Base-by-base conservation (phyloP, 2,329 filamentous ascomycete genomes). In the Claviceps sp. region DNA sequence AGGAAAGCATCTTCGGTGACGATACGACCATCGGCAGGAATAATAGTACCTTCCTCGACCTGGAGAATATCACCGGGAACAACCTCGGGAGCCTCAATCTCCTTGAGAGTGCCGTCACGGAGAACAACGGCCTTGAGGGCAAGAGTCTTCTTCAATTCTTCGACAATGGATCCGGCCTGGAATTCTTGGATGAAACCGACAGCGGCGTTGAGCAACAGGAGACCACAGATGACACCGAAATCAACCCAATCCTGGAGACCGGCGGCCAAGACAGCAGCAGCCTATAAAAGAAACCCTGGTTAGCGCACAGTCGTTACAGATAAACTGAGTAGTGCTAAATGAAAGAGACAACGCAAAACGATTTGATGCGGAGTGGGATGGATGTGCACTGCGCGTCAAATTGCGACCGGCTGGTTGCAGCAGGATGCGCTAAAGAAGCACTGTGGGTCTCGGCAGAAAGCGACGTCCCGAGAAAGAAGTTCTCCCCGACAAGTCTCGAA, bases 121-220 rank as follows among this genome's bases (percentile, higher is more conserved):
- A 93, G 79, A 60, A 94, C 88, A 45, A 87, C 82, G 65, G 88
- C 88, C 77, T 90, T 93, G 48, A 94, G 79, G 53, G 88, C 88
- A 41, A 94, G 79, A 51, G 86, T 91, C 74, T 93, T 90, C 76
- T 94, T 94, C 63, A 95, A 72, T 67, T 93, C 87, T 48, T 91
- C 87, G 70, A 95, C 88, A 57, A 94, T 93, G 52, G 85, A 90
- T 65, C 86, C 88, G 56, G 88, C 88, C 70, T 94, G 87, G 70
- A 78, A 94, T 72, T 95, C 88, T 68, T 95, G 88, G 55, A 90
- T 74, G 70, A 94, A 95, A 71, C 88, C 88, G 57, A 95, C 88
- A 57, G 71, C 73, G 43, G 88, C 88, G 72, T 95, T 95, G 58
- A 95, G 84, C 58, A 94, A 67, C 9, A 95, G 78, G 49, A 94